These are phyloP conservation scores for Lyophyllum semitale DNA, from an alignment of 768 basidiomycete genomes.

Conservation along the genomic window DNA sequence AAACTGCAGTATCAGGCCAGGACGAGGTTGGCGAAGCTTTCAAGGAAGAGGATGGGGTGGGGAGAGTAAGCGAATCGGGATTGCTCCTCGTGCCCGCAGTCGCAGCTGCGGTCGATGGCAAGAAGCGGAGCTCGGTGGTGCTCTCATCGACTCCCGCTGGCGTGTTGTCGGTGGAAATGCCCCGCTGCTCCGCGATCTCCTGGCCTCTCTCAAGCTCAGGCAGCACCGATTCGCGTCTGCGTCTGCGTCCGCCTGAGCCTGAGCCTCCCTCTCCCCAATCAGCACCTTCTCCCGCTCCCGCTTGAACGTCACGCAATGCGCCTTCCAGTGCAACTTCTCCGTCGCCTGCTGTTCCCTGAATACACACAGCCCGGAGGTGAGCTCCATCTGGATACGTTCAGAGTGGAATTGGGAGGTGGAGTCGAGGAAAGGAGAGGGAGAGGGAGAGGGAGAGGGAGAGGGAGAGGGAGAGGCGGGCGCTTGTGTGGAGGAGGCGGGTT, in stretches of 20 bases:
- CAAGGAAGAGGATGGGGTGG: neutral
- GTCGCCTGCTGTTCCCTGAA: conserved; percentile 31
- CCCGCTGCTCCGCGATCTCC: conserved; percentile 4
- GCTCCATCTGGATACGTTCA: conserved; percentile 29
- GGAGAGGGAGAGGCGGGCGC: neutral
- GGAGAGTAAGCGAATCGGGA: neutral
- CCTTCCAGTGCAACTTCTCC: conserved; percentile 29
- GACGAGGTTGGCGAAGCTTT: neutral
- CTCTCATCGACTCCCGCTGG: neutral
- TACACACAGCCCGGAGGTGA: conserved; percentile 32
- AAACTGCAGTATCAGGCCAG: neutral
- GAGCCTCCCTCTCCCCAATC: conserved; percentile 19
- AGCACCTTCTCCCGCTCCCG: conserved; percentile 30
- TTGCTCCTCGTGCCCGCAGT: neutral
- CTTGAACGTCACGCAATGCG: conserved; percentile 29
- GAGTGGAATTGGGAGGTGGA: conserved; percentile 28
- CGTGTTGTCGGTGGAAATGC: neutral
- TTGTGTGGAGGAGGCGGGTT: no score
- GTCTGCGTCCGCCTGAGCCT: no score
- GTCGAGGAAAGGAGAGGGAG: conserved; percentile 27
- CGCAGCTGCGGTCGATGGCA: no score
- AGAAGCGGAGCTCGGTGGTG: neutral
- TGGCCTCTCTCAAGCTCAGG: neutral
- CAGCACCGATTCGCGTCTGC: neutral
- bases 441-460: no score